Percentiles rank a stretch among this genome's conserved stretches.
These are phyloP conservation scores for Colletotrichum australisinense DNA, from an alignment of 2,329 filamentous ascomycete genomes.

Conservation along the genomic window DNA sequence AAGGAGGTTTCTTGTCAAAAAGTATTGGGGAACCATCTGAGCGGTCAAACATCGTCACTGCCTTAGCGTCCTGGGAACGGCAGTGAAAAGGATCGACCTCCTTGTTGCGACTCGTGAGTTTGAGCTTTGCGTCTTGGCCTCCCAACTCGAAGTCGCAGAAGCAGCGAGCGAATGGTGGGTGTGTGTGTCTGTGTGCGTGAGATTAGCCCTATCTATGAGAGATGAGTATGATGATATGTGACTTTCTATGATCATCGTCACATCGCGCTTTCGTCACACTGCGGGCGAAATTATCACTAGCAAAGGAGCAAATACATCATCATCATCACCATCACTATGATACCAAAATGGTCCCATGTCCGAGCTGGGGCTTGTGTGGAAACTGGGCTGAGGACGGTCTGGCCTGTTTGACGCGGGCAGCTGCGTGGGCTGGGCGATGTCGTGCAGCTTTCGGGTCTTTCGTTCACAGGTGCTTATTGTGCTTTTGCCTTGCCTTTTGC, in stretches of 20 bases:
- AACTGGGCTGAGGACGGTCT: not conserved
- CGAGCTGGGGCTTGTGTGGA: not conserved
- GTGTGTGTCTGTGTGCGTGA: no score
- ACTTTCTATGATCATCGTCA: not conserved
- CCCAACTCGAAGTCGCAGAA: not conserved
- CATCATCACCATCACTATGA: not conserved
- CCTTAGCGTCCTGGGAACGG: not conserved
- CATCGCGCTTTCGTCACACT: conserved; percentile 16
- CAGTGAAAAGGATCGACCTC: not conserved
- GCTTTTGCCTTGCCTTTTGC: not conserved
- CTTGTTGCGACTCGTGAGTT: not conserved
- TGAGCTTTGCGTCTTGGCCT: not conserved
- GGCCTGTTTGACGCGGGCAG: not conserved
- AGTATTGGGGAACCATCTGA: not conserved
- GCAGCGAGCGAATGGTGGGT: not conserved
- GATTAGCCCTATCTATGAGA: not conserved
- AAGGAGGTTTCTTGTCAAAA: not conserved
- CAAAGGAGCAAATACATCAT: not conserved
- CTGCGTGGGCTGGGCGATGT: conserved; percentile 2
- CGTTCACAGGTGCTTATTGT: not conserved
- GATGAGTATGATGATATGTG: not conserved
- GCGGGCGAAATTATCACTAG: not conserved
- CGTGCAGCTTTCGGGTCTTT: conserved; percentile 24
- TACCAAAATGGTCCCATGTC: not conserved
- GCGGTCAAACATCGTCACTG: conserved; percentile 1